phyloP scores from a whole-genome alignment of 2,329 filamentous ascomycete species.

The Xylaria sp. region DNA sequence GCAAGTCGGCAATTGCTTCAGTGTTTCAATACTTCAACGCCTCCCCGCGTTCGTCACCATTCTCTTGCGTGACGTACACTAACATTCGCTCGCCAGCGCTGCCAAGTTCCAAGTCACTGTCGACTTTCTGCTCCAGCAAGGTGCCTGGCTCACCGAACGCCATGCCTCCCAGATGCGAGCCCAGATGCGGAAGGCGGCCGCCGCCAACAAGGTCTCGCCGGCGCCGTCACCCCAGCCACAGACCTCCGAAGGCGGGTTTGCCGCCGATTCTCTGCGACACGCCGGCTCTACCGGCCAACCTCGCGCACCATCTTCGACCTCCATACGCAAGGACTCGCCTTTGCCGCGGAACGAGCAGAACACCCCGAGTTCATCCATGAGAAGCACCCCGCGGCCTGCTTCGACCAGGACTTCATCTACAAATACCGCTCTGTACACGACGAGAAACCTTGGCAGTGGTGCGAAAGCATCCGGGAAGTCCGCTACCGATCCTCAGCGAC shows the following conservation, averaged over 20 bases:
- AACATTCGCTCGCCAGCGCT: slow-evolving; percentile 63
- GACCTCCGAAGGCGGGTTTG: slow-evolving; percentile 56
- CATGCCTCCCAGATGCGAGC: slow-evolving; percentile 90
- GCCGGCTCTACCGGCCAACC: slow-evolving; percentile 59
- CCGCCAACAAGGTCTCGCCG: slow-evolving; percentile 65
- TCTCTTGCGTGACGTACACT: slow-evolving; percentile 34
- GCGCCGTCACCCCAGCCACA: slow-evolving; percentile 68
- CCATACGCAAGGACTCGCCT: slow-evolving; percentile 68
- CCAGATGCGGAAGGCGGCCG: slow-evolving; percentile 82
- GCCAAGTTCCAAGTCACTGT: slow-evolving; percentile 84
- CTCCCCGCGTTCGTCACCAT: slow-evolving; percentile 20
- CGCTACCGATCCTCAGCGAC: slow-evolving; percentile 51
- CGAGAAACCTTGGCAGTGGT: slow-evolving; percentile 52
- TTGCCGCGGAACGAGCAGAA: slow-evolving; percentile 60
- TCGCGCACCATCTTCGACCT: slow-evolving; percentile 64
- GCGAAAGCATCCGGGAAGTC: slow-evolving; percentile 48
- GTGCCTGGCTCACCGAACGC: slow-evolving; percentile 91
- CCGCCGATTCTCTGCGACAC: slow-evolving; percentile 62
- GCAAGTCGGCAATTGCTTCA: slow-evolving; percentile 60
- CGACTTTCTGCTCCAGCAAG: slow-evolving; percentile 90
- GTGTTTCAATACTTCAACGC: not conserved
- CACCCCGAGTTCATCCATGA: slow-evolving; percentile 57
- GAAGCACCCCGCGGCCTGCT: slow-evolving; percentile 57
- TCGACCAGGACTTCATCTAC: slow-evolving; percentile 61
- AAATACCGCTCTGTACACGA: slow-evolving; percentile 54